These are phyloP conservation scores for Globisporangium iwayamae DNA, from an alignment of 352 stramenopile genomes.

Conservation along the genomic window DNA sequence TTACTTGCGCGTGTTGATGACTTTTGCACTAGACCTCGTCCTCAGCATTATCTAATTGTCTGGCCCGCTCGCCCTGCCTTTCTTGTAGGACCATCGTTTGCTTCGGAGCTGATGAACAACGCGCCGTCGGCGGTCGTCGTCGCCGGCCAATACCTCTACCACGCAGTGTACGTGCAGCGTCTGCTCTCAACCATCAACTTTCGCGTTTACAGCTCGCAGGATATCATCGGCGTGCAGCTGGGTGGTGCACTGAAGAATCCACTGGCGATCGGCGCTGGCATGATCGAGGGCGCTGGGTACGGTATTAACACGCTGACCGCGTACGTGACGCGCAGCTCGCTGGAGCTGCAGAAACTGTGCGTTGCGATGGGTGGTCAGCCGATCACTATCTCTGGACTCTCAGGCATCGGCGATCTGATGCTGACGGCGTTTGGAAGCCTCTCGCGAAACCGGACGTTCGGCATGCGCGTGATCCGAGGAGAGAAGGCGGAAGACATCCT, in stretches of 20 bases:
- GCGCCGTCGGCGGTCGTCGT: slow-evolving; percentile 95
- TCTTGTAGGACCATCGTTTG: slow-evolving; percentile 86
- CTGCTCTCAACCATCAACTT: slow-evolving; percentile 89
- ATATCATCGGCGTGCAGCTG: slow-evolving; percentile 96
- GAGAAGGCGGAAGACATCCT: slow-evolving; percentile 93
- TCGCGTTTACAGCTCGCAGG: slow-evolving; percentile 91
- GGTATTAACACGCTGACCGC: slow-evolving; percentile 95
- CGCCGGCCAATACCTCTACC: slow-evolving; percentile 90
- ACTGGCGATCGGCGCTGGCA: slow-evolving; percentile 95
- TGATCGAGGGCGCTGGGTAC: slow-evolving; percentile 96
- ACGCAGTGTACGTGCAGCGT: slow-evolving; percentile 83
- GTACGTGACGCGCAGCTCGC: slow-evolving; percentile 94
- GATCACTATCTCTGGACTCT: slow-evolving; percentile 94
- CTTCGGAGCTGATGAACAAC: slow-evolving; percentile 94
- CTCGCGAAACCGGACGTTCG: slow-evolving; percentile 94
- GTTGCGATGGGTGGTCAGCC: slow-evolving; percentile 92
- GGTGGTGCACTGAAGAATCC: slow-evolving; percentile 98
- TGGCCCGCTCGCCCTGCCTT: slow-evolving; percentile 7
- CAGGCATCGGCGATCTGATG: slow-evolving; percentile 92
- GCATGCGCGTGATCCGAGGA: slow-evolving; percentile 91
- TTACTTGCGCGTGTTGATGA: no score
- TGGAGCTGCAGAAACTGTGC: slow-evolving; percentile 95
- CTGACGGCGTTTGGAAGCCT: slow-evolving; percentile 96
- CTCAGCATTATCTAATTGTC: no score
- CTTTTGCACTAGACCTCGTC: no score